Evolutionary conservation across 2,329 filamentous ascomycete species (phyloP).

Genomic region (Ophiostoma himal-ulmi): DNA sequence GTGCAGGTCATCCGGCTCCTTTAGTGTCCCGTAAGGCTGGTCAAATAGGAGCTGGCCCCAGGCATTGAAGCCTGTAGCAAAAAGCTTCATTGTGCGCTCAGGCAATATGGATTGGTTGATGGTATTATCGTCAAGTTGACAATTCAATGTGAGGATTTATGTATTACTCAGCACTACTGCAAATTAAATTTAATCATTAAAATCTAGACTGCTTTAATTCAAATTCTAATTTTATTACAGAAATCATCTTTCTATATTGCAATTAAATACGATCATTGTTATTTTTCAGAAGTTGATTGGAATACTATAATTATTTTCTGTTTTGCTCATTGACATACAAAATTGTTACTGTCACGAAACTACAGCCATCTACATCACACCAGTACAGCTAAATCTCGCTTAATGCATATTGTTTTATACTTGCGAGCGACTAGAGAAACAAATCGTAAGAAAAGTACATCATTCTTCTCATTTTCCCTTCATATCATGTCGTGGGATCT

Average conservation of each 20-base stretch:
- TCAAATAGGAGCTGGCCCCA: constrained; percentile 49
- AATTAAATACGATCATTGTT: too few relatives aligned
- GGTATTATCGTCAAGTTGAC: background rate
- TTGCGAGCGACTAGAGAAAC: constrained; percentile 1
- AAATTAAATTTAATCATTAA: background rate
- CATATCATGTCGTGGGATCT: background rate
- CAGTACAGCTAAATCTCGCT: background rate
- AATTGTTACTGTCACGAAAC: too few relatives aligned
- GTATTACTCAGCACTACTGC: too few relatives aligned
- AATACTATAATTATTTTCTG: too few relatives aligned
- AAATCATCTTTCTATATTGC: too few relatives aligned
- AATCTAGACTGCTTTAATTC: background rate
- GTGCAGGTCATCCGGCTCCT: constrained; percentile 41
- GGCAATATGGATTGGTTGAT: background rate
- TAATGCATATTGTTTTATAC: background rate
- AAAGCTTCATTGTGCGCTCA: constrained; percentile 35
- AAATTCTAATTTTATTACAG: background rate
- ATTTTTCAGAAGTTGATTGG: too few relatives aligned
- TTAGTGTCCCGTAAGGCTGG: background rate
- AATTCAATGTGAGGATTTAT: background rate
- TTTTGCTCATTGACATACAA: too few relatives aligned
- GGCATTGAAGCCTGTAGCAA: constrained; percentile 53
- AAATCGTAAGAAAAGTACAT: background rate
- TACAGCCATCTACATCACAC: background rate
- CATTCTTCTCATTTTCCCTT: background rate